Evolutionary conservation across 192 early-diverging fungal species (phyloP).

Genomic region (Podila clonocystis): DNA sequence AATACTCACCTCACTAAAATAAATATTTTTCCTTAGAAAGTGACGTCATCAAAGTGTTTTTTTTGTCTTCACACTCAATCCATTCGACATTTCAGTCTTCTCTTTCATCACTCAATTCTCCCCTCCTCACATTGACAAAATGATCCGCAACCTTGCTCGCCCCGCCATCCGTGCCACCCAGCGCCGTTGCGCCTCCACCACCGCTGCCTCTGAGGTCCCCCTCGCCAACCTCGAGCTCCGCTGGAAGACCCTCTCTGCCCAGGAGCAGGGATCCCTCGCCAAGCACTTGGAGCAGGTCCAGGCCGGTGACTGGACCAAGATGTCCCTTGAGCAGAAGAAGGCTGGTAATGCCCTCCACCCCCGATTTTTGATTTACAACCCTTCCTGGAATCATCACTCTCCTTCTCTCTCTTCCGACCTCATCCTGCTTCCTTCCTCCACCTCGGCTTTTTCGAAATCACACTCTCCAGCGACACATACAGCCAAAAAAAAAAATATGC

Average conservation of each 20-base stretch:
- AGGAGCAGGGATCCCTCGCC: slow-evolving; percentile 86
- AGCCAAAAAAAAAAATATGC: not conserved
- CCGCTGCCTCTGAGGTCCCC: slow-evolving; percentile 54
- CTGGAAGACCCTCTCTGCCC: slow-evolving; percentile 74
- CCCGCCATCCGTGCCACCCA: slow-evolving; percentile 55
- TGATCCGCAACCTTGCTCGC: slow-evolving; percentile 72
- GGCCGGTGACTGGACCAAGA: slow-evolving; percentile 95
- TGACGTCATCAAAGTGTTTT: slow-evolving; percentile 3
- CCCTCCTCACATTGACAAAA: slow-evolving; percentile 36
- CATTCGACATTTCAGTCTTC: not conserved
- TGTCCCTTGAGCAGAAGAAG: slow-evolving; percentile 94
- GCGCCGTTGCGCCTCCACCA: slow-evolving; percentile 59
- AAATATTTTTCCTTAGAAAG: not conserved
- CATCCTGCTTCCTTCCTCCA: too few species aligned
- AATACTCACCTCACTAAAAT: too few species aligned
- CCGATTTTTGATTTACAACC: not conserved
- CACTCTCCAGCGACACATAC: not conserved
- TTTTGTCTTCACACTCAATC: not conserved
- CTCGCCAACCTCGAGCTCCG: slow-evolving; percentile 64
- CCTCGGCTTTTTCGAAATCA: too few species aligned
- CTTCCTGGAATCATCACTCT: not conserved
- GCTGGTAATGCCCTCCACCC: slow-evolving; percentile 67
- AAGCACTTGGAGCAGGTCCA: slow-evolving; percentile 84
- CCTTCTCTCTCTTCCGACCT: too few species aligned
- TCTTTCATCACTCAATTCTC: slow-evolving; percentile 5